Percentiles rank a stretch among this genome's conserved stretches.
These are phyloP conservation scores for Oryza meridionalis DNA, from an alignment of 176 grass and related monocot genomes.

Conservation along the genomic window DNA sequence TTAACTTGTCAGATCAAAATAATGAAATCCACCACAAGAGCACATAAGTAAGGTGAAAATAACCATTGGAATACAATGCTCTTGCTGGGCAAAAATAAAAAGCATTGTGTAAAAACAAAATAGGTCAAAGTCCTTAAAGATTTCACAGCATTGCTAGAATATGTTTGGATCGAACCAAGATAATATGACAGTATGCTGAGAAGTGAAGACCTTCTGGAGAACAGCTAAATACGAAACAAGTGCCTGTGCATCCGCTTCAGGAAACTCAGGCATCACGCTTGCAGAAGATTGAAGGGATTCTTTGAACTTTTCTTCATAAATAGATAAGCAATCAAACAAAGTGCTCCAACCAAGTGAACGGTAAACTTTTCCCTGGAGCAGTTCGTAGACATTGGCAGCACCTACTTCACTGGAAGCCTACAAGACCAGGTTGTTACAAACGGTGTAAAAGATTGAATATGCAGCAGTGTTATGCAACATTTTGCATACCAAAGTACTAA, in stretches of 20 bases:
- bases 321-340: slow-evolving; percentile 94
- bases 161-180: neutral
- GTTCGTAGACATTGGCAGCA: slow-evolving; percentile 79
- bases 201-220: slow-evolving; percentile 77
- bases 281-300: slow-evolving; percentile 81
- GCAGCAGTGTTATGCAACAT: slow-evolving; percentile 29
- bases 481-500: slow-evolving; percentile 80
- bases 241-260: slow-evolving; percentile 87
- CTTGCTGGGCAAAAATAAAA: neutral
- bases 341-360: slow-evolving; percentile 93
- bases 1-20: neutral
- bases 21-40: neutral
- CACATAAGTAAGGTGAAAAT: neutral
- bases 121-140: slow-evolving; percentile 20
- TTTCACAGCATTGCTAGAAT: neutral
- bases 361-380: slow-evolving; percentile 87
- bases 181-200: slow-evolving; percentile 16
- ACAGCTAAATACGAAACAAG: slow-evolving; percentile 91
- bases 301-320: slow-evolving; percentile 94
- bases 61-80: neutral
- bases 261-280: slow-evolving; percentile 82
- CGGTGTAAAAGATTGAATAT: slow-evolving; percentile 30
- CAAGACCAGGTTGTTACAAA: slow-evolving; percentile 40
- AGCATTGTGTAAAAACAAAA: slow-evolving; percentile 14
- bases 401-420: slow-evolving; percentile 90